phyloP scores from a whole-genome alignment of 495 filamentous ascomycete species.

The Chaetomium tenue region DNA sequence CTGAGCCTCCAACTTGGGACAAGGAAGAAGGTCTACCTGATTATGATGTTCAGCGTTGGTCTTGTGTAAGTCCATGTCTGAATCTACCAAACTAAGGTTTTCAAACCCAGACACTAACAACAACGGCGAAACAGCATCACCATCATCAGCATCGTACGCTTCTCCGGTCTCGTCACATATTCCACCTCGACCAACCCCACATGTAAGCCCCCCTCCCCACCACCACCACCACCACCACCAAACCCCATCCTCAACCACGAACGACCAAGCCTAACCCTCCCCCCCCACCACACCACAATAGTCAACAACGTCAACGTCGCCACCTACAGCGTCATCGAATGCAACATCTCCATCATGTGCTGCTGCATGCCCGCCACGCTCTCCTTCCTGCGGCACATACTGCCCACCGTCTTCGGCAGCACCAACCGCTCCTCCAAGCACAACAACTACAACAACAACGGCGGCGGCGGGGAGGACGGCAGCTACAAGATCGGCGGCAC shows the following conservation, averaged over 20 bases:
- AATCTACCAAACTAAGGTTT: neutral
- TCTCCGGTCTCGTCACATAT: neutral
- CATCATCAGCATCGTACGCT: constrained; percentile 3
- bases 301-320: constrained; percentile 10
- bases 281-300: neutral
- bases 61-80: constrained; percentile 2
- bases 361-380: constrained; percentile 4
- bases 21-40: constrained; percentile 1
- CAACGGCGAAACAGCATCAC: neutral
- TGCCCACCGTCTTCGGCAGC: constrained; percentile 2
- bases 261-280: neutral
- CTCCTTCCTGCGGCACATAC: constrained; percentile 2
- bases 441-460: neutral
- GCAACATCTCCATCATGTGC: constrained; percentile 10
- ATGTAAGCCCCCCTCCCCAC: neutral
- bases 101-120: neutral
- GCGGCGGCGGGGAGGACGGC: neutral
- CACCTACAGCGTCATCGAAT: constrained; percentile 5
- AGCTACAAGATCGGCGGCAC: neutral
- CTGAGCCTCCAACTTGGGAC: neutral
- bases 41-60: constrained; percentile 6
- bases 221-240: neutral
- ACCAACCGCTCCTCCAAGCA: neutral
- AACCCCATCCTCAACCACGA: neutral
- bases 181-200: constrained; percentile 1